These are phyloP conservation scores for Ophiostoma quercus DNA, from an alignment of 2,329 filamentous ascomycete species.

Conservation along the genomic window DNA sequence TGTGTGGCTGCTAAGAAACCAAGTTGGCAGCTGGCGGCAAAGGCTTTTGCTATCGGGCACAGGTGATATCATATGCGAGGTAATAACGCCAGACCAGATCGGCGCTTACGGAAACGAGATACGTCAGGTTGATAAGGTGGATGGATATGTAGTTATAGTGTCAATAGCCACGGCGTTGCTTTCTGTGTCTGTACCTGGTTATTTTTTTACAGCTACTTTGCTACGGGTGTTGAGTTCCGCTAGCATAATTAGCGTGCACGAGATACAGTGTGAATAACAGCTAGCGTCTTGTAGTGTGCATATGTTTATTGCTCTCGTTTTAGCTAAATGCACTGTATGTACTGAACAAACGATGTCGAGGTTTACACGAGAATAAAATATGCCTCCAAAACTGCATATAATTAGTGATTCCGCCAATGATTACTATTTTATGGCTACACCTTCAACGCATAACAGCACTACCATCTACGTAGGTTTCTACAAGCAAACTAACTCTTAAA, in stretches of 20 bases:
- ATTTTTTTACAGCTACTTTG: too few species aligned
- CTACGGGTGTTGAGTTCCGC: too few species aligned
- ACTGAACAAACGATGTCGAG: neutral
- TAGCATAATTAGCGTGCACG: neutral
- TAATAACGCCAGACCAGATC: conserved; percentile 15
- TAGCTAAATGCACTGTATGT: neutral
- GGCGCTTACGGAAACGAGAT: conserved; percentile 17
- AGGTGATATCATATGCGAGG: conserved; percentile 1
- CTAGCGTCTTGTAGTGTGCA: neutral
- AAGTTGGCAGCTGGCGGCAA: neutral
- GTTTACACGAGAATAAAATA: neutral
- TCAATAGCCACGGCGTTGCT: neutral
- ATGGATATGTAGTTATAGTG: conserved; percentile 14
- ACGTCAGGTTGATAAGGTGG: conserved; percentile 14
- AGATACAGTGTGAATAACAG: neutral
- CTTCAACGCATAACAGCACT: too few species aligned
- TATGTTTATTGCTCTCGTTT: neutral
- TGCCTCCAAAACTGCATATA: too few species aligned
- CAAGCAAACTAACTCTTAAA: neutral
- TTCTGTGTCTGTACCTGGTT: too few species aligned
- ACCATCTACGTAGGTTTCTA: neutral
- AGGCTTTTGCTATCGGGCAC: neutral
- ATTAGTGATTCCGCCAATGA: too few species aligned
- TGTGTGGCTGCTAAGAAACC: neutral
- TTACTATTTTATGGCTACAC: neutral